phyloP scores from a whole-genome alignment of 352 stramenopile genomes.

The Phytopythium aichiense region DNA sequence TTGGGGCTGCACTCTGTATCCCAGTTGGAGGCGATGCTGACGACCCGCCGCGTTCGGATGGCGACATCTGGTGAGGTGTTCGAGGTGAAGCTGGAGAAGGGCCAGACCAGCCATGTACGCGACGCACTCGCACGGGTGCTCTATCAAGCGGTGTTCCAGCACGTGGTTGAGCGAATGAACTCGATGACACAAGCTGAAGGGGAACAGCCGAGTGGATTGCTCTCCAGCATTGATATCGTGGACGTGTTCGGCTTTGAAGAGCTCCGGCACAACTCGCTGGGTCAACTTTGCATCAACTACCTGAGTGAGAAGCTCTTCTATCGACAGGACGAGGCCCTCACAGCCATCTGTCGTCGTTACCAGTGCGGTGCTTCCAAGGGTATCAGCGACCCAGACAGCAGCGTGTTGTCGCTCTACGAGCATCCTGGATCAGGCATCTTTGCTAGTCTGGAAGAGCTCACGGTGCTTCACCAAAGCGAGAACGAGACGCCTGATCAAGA shows the following conservation, averaged over 20 bases:
- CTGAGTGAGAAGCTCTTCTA: constrained; percentile 72
- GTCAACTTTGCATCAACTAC: constrained; percentile 83
- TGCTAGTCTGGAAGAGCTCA: constrained; percentile 65
- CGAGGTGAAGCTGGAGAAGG: constrained; percentile 41
- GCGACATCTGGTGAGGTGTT: constrained; percentile 48
- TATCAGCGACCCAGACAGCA: constrained; percentile 2
- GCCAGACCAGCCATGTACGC: constrained; percentile 38
- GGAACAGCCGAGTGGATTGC: not conserved
- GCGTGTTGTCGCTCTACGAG: constrained; percentile 44
- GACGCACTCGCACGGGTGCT: constrained; percentile 58
- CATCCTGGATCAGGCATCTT: constrained; percentile 49
- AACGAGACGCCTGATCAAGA: constrained; percentile 37
- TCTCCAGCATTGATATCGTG: constrained; percentile 42
- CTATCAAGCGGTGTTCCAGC: constrained; percentile 48
- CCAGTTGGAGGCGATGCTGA: constrained; percentile 36
- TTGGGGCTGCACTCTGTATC: constrained; percentile 27
- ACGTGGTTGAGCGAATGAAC: constrained; percentile 48
- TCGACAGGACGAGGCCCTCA: constrained; percentile 32
- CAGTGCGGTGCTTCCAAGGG: not conserved
- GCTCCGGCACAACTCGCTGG: constrained; percentile 60
- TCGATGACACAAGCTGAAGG: constrained; percentile 16
- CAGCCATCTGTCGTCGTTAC: constrained; percentile 9
- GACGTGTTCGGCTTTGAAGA: constrained; percentile 79
- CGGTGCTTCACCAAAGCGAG: constrained; percentile 54
- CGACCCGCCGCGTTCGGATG: constrained; percentile 39